phyloP scores from a whole-genome alignment of 2,329 filamentous ascomycete genomes.

The Stemphylium lycopersici region DNA sequence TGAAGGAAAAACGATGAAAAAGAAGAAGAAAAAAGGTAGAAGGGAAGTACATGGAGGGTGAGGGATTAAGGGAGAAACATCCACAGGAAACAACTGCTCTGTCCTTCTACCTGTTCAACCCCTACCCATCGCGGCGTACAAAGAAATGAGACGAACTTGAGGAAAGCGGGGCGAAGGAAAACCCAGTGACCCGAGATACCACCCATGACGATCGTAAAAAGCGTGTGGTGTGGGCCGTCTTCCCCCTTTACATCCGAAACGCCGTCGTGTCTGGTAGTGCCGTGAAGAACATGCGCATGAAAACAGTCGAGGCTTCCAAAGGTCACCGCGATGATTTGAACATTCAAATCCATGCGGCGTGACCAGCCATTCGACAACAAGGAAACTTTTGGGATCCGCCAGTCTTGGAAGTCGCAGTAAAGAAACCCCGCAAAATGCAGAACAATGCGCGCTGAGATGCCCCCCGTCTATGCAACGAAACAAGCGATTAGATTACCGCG shows the following conservation, averaged over 20 bases:
- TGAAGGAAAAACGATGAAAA: conserved; percentile 6
- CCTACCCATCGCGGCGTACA: conserved; percentile 6
- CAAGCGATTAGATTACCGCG: conserved; percentile 49
- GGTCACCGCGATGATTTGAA: conserved; percentile 23
- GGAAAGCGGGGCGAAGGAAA: conserved; percentile 11
- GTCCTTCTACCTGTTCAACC: conserved; percentile 16
- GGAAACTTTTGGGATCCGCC: conserved; percentile 33
- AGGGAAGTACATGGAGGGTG: conserved; percentile 16
- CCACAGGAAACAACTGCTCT: conserved; percentile 9
- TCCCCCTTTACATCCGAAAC: conserved; percentile 32
- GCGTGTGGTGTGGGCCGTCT: conserved; percentile 24
- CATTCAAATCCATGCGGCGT: conserved; percentile 19
- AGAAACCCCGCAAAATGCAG: conserved; percentile 45
- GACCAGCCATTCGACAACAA: conserved; percentile 28
- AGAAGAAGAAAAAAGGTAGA: conserved; percentile 7
- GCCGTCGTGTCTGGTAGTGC: conserved; percentile 30
- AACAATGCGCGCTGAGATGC: conserved; percentile 48
- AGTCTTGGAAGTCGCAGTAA: conserved; percentile 25
- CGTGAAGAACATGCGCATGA: conserved; percentile 20
- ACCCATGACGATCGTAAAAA: conserved; percentile 27
- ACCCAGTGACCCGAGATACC: conserved; percentile 22
- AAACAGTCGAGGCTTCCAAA: conserved; percentile 12
- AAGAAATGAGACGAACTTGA: conserved; percentile 22
- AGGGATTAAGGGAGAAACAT: conserved; percentile 11
- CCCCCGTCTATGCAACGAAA: conserved; percentile 50